phyloP scores from a whole-genome alignment of 2,329 filamentous ascomycete species.

The Mycosphaerella arachidis region DNA sequence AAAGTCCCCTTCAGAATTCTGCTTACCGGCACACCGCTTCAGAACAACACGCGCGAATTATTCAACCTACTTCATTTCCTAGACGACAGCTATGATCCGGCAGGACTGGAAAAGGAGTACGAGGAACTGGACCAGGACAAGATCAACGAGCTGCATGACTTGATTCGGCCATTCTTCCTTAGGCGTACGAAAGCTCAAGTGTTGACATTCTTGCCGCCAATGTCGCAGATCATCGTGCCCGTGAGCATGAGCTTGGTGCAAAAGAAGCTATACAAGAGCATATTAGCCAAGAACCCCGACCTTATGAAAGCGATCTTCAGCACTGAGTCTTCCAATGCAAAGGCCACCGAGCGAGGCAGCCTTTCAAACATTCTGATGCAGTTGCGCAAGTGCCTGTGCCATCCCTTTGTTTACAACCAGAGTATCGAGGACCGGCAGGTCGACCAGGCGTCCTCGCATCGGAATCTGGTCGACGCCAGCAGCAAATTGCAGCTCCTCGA shows the following conservation, averaged over 20 bases:
- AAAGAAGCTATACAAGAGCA: slow-evolving; percentile 90
- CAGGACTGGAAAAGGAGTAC: slow-evolving; percentile 69
- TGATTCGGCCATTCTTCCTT: slow-evolving; percentile 69
- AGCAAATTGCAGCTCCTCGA: slow-evolving; percentile 82
- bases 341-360: slow-evolving; percentile 67
- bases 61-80: slow-evolving; percentile 97
- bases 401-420: slow-evolving; percentile 89
- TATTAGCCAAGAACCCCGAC: slow-evolving; percentile 83
- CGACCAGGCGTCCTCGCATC: slow-evolving; percentile 59
- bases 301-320: slow-evolving; percentile 84
- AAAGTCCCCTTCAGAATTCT: slow-evolving; percentile 79
- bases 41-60: slow-evolving; percentile 91
- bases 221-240: slow-evolving; percentile 91
- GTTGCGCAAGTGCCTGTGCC: slow-evolving; percentile 87
- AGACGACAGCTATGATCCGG: slow-evolving; percentile 67
- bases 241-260: slow-evolving; percentile 94
- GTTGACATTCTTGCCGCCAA: slow-evolving; percentile 82
- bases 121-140: slow-evolving; percentile 77
- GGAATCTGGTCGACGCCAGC: slow-evolving; percentile 85
- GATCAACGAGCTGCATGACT: slow-evolving; percentile 71
- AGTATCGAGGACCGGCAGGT: slow-evolving; percentile 79
- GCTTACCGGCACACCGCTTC: slow-evolving; percentile 82
- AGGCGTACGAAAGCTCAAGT: slow-evolving; percentile 86
- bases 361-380: slow-evolving; percentile 96
- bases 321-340: slow-evolving; percentile 51